Evolutionary conservation across 192 early-diverging fungal genomes (phyloP), one percentile per base, ranked within the genome.

Genomic region (Gryganskiella cystojenkinii): DNA sequence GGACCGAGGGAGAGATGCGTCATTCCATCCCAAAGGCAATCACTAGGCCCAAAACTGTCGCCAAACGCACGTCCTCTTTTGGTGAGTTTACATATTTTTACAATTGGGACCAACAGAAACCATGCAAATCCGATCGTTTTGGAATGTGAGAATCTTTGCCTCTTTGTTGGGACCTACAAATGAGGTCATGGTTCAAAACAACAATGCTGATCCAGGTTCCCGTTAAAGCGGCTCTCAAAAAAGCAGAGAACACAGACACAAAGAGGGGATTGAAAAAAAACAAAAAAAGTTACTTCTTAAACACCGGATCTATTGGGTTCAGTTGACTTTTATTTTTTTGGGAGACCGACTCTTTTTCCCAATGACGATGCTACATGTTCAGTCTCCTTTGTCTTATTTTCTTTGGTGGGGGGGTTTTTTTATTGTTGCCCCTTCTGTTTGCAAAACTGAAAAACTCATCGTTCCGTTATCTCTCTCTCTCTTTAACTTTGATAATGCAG

Each of bases 1-100:
- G 67, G 30, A 78, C 74, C n/a, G 74, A 78, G 50, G 66, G 66
- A 30, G 74, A 78, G 33, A 64, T 54, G 10, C 58, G 9, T 14
- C 42, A n/a, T 17, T 40, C 62, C 14, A 33, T 44, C 7, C 31
- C 27, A 28, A 68, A 68, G 49, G 25, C 73, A 10, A 9, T 42
- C 13, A 15, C 40, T 58, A 34, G 46, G 24, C 33, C 67, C 40
- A 78, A 69, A 47, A 20, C 25, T 8, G 4, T 46, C 13, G 19
- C 17, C 51, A 78, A 61, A 51, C 74, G 74, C 19, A 25, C 49
- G 10, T 14, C 62, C 25, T 9, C 47, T 13, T 33, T 47, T 64
- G 73, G 73, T 76, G 40, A 57, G 70, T 63, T 37, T 9, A 43
- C 19, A 15, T 52, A 2, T 56, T 56, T 5, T 1, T 3, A 20